These are phyloP conservation scores for Cinnamomum chago DNA, from an alignment of 164 flowering plant genomes.

Conservation along the genomic window DNA sequence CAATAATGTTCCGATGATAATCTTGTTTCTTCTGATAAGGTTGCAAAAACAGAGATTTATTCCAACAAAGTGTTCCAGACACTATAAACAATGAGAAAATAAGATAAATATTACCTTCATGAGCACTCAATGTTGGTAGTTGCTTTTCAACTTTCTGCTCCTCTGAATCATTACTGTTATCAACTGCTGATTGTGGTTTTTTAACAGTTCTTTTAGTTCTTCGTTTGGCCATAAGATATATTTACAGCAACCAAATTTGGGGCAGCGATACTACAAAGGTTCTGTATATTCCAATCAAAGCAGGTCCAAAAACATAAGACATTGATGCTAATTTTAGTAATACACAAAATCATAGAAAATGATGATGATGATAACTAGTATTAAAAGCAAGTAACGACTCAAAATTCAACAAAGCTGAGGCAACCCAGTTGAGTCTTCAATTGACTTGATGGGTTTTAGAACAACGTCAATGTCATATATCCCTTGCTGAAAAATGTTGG, in stretches of 20 bases:
- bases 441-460: too few relatives aligned
- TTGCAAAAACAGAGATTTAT: too few relatives aligned
- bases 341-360: too few relatives aligned
- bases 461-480: too few relatives aligned
- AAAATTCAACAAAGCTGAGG: too few relatives aligned
- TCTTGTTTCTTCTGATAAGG: neutral
- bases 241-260: neutral
- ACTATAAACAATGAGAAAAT: neutral
- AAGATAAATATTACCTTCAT: neutral
- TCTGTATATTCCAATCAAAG: neutral
- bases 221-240: conserved; percentile 3
- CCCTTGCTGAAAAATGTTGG: too few relatives aligned
- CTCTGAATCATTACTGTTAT: neutral
- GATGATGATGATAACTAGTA: too few relatives aligned
- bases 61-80: neutral
- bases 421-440: too few relatives aligned
- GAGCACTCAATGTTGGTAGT: neutral
- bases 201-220: neutral
- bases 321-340: too few relatives aligned
- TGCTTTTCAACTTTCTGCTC: conserved; percentile 1
- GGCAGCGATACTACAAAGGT: neutral
- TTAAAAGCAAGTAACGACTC: too few relatives aligned
- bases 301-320: neutral
- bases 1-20: neutral
- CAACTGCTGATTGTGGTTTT: neutral